These are phyloP conservation scores for Aspergillus pseudoterreus DNA, from an alignment of 2,329 filamentous ascomycete species.

Conservation along the genomic window DNA sequence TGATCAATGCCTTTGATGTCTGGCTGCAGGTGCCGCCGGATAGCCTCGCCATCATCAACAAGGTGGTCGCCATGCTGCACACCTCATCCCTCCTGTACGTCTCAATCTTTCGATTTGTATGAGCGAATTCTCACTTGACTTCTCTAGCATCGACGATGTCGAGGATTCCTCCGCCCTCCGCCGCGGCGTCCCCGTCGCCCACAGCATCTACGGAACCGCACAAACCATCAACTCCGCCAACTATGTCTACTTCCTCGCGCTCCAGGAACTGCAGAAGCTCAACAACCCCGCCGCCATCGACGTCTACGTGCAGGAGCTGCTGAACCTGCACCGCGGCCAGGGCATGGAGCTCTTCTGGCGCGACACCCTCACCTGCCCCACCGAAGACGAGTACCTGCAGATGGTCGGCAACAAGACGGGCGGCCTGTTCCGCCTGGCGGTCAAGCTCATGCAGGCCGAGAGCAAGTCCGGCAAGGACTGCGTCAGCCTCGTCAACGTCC, in stretches of 20 bases:
- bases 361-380: slow-evolving; percentile 44
- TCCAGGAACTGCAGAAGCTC: slow-evolving; percentile 41
- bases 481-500: slow-evolving; percentile 63
- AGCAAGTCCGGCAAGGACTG: slow-evolving; percentile 39
- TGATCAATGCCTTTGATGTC: slow-evolving; percentile 44
- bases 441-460: slow-evolving; percentile 46
- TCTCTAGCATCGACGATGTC: slow-evolving; percentile 46
- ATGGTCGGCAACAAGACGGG: slow-evolving; percentile 51
- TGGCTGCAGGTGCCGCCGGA: slow-evolving; percentile 42
- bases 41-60: slow-evolving; percentile 41
- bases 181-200: slow-evolving; percentile 46
- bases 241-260: slow-evolving; percentile 46
- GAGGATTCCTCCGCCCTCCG: slow-evolving; percentile 48
- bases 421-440: slow-evolving; percentile 44
- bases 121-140: neutral
- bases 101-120: neutral
- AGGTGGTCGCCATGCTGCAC: slow-evolving; percentile 45
- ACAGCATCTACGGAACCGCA: slow-evolving; percentile 48
- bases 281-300: slow-evolving; percentile 39
- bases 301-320: slow-evolving; percentile 44
- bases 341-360: slow-evolving; percentile 50
- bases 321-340: slow-evolving; percentile 47
- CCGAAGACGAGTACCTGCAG: slow-evolving; percentile 45
- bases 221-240: slow-evolving; percentile 53
- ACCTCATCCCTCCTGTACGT: slow-evolving; percentile 43